phyloP scores from a whole-genome alignment of 139 green algal species.

The Tetradesmus lagerheimii region DNA sequence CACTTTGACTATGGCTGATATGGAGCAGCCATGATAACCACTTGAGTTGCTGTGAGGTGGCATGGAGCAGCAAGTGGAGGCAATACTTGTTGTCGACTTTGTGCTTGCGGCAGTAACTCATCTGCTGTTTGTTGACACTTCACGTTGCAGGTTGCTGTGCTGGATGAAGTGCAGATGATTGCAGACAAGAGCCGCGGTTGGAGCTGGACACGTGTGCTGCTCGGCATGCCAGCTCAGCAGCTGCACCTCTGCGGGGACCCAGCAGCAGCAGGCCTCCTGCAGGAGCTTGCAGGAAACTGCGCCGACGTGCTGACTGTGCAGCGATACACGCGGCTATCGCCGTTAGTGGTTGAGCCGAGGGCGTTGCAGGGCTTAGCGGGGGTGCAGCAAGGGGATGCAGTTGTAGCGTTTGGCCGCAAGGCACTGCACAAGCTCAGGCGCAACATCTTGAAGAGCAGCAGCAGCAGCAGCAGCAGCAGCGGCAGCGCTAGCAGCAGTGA shows the following conservation, averaged over 20 bases:
- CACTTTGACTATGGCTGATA: no score
- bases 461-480: background rate
- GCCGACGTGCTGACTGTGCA: slow-evolving; percentile 68
- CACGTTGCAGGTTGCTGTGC: slow-evolving; percentile 29
- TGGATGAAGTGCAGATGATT: slow-evolving; percentile 98
- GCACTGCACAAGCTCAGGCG: slow-evolving; percentile 35
- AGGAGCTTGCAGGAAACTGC: slow-evolving; percentile 63
- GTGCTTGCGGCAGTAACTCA: no score
- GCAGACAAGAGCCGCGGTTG: slow-evolving; percentile 88
- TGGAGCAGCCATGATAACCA: no score
- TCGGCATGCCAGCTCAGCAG: slow-evolving; percentile 83
- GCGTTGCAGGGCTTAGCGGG: slow-evolving; percentile 40
- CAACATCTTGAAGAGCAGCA: background rate
- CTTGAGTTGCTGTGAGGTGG: background rate
- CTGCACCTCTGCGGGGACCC: slow-evolving; percentile 97
- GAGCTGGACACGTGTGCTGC: slow-evolving; percentile 92
- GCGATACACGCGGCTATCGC: slow-evolving; percentile 79
- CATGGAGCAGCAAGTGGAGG: background rate
- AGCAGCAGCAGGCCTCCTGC: slow-evolving; percentile 83
- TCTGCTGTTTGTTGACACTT: no score
- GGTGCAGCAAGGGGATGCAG: slow-evolving; percentile 88
- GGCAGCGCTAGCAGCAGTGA: background rate
- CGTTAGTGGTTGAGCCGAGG: slow-evolving; percentile 67
- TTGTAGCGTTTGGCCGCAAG: slow-evolving; percentile 88
- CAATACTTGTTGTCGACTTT: no score